Evolutionary conservation across 2,329 filamentous ascomycete genomes (phyloP), one percentile per base, ranked within the genome.

Genomic region (Cladosporium halotolerans): DNA sequence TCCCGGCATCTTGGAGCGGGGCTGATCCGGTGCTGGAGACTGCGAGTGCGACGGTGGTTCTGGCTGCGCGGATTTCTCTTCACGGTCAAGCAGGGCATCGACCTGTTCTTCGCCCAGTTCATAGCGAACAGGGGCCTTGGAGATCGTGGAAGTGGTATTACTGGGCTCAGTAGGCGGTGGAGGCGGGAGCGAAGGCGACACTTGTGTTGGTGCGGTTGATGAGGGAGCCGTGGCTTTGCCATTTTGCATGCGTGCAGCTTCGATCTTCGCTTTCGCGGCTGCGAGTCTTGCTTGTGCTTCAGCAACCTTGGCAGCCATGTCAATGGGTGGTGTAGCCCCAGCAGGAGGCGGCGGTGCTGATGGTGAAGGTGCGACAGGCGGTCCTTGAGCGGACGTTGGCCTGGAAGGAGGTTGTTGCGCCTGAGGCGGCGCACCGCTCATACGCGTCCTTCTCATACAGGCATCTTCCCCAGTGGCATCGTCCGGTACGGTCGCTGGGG

Each of bases 101-200:
- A n/a, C 79, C 70, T 41, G 72, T 14, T 32, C 55, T 3, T 48
- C 36, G 3, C 78, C 77, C 38, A 78, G 66, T 54, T 73, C 77
- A 69, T 95, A 95, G 58, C 84, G 85, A 9, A 95, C 81, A 1
- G 90, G 88, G 0, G 86, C 85, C 40, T 85, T 81, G 40, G 88
- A 88, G 66, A 95, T 92, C 7, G 82, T 84, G 79, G 75, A n/a
- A 68, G 65, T 43, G 74, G 68, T 38, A 18, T 43, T 34, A 33
- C 31, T 36, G 10, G 39, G 32, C 43, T 49, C 46, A 38, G 46
- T 52, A 50, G 61, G 44, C 31, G 60, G 58, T 9, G 59, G 53
- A 19, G 62, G 60, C 16, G 53, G 53, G 55, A 64, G 47, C 33
- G 43, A 42, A 49, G 55, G 9, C 49, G 57, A 33, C 38, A 55